Evolutionary conservation across 441 rosid species (phyloP).

Genomic region (Biscutella laevigata): DNA sequence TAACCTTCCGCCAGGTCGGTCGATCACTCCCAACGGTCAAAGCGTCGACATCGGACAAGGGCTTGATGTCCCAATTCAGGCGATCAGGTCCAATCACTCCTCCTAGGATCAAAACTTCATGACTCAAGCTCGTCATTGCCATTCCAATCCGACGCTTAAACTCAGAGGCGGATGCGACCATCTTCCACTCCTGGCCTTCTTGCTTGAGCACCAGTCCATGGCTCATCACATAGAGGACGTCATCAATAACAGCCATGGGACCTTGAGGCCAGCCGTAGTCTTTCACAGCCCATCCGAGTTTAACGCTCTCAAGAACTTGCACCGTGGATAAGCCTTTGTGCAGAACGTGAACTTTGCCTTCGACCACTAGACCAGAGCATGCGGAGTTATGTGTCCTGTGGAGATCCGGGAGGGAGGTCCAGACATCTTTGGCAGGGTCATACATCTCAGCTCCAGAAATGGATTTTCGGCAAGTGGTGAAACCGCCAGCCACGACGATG

Average conservation of each 20-base stretch:
- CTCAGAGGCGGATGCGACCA: constrained; percentile 62
- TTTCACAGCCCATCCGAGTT: constrained; percentile 58
- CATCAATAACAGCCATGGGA: constrained; percentile 73
- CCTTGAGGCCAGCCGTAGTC: constrained; percentile 85
- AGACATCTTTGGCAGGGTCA: constrained; percentile 64
- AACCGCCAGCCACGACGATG: constrained; percentile 85
- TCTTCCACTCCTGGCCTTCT: constrained; percentile 40
- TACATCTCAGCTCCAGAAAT: constrained; percentile 86
- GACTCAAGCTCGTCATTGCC: constrained; percentile 64
- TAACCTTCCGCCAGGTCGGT: constrained; percentile 61
- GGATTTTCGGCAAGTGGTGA: constrained; percentile 80
- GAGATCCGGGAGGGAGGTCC: constrained; percentile 75
- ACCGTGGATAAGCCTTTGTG: constrained; percentile 84
- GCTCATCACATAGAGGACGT: constrained; percentile 61
- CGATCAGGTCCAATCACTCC: constrained; percentile 89
- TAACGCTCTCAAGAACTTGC: constrained; percentile 59
- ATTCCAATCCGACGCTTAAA: constrained; percentile 70
- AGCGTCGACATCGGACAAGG: constrained; percentile 60
- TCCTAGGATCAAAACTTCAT: constrained; percentile 67
- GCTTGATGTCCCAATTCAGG: constrained; percentile 66
- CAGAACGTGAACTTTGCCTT: constrained; percentile 65
- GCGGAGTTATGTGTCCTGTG: constrained; percentile 81
- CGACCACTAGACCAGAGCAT: constrained; percentile 66
- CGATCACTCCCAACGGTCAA: constrained; percentile 50
- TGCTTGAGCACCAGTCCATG: constrained; percentile 52